Base-by-base conservation (phyloP, 139 green algal genomes). In the Chlorella vulgaris region DNA sequence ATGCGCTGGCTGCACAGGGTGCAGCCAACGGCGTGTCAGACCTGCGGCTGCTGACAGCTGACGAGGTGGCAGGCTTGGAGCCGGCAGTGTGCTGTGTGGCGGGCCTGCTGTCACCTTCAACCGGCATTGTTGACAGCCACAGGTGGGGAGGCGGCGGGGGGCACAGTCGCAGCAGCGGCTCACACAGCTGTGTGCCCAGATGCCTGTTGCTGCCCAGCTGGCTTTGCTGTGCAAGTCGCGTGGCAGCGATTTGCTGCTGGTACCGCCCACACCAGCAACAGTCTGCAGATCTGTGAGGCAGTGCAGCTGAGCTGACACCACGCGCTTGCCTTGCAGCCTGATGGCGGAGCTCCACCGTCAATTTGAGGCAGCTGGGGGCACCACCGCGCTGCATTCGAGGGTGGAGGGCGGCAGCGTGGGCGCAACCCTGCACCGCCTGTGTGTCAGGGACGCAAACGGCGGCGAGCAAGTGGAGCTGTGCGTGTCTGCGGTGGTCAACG, bases 91-190 rank as follows among this genome's bases (percentile, higher is more conserved):
- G 39, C 1, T 90, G 81, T 74, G 43, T 60, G 18, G 94, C 88
- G 0, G 95, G 89, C 4, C 76, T 98, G 77, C 84, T 92, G 55
- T 98, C 95, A 28, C 93, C 95, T 2, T 92, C 83, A 36, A 97
- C 95, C 5, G 94, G 93, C 78, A 95, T 98, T 35, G 24, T 98
- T 2, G 92, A 96, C 89, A 93, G 87, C 82, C 92, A 96, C 81
- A 77, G 63, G 86, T 67, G 47, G 4, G 70, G 65, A 26, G 43
- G 55, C 55, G 63, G 3, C 47, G 38, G 4, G 36, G 3, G 65
- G 3, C 65, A 13, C n/a, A n/a, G n/a, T n/a, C n/a, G n/a, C n/a
- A n/a, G n/a, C n/a, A n/a, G n/a, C n/a, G n/a, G 55, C 55, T 71
- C 18, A 7, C 35, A 35, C 8, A 26, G 24, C 28, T 31, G n/a